Conservation (phyloP, 352 stramenopile species). For the Saprolegnia diclina region DNA sequence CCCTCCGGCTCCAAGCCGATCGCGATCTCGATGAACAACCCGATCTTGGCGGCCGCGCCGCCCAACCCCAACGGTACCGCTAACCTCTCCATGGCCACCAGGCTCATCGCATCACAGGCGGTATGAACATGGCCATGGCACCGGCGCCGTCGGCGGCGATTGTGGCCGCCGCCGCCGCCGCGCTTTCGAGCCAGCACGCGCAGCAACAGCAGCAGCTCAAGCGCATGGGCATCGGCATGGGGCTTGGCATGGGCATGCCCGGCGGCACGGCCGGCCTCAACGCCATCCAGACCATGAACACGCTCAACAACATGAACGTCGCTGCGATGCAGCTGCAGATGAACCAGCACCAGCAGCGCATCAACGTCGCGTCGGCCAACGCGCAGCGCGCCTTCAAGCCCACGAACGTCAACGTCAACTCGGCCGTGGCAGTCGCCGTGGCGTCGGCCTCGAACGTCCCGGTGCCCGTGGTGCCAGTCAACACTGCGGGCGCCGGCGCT, state of each 20-base stretch:
- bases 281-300: slow-evolving; percentile 25
- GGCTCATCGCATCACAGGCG: not conserved
- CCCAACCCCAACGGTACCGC: slow-evolving; percentile 12
- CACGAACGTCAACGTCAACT: slow-evolving; percentile 26
- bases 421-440: slow-evolving; percentile 23
- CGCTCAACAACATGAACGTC: slow-evolving; percentile 28
- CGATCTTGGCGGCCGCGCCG: slow-evolving; percentile 22
- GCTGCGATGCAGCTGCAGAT: slow-evolving; percentile 28
- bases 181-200: slow-evolving; percentile 17
- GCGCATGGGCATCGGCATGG: slow-evolving; percentile 25
- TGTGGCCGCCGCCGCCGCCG: slow-evolving; percentile 22
- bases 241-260: slow-evolving; percentile 20
- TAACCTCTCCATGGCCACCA: slow-evolving; percentile 7
- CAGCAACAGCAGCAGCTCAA: slow-evolving; percentile 26
- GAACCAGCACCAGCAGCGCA: slow-evolving; percentile 26
- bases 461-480: slow-evolving; percentile 25
- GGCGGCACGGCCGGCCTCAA: slow-evolving; percentile 16
- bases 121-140: slow-evolving; percentile 23
- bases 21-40: slow-evolving; percentile 26
- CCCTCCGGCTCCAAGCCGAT: slow-evolving; percentile 23
- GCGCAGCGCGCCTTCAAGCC: slow-evolving; percentile 26
- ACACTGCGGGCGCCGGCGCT: slow-evolving; percentile 45
- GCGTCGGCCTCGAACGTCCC: slow-evolving; percentile 22
- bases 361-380: slow-evolving; percentile 25
- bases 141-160: slow-evolving; percentile 25